Evolutionary conservation across 75 land plant species (phyloP).

Genomic region (Cryptomeria japonica): DNA sequence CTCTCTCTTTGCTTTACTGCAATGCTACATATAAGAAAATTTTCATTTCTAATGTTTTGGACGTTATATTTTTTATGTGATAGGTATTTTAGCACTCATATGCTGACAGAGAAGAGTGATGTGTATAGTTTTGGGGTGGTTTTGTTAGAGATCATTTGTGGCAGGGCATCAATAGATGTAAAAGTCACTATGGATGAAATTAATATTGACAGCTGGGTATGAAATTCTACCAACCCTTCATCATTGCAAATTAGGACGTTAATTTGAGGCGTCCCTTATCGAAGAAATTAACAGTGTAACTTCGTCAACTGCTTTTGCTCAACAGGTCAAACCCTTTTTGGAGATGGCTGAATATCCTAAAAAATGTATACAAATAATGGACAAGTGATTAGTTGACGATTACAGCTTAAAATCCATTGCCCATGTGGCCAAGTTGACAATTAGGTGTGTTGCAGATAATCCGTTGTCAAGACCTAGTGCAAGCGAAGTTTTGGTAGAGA

Average conservation of each 20-base stretch:
- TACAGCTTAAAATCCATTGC: background rate
- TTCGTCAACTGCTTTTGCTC: background rate
- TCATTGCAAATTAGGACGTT: too few relatives aligned
- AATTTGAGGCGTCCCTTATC: too few relatives aligned
- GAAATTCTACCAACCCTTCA: background rate
- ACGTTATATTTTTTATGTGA: background rate
- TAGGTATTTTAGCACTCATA: slow-evolving; percentile 9
- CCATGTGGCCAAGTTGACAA: background rate
- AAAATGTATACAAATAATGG: background rate
- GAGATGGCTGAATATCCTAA: background rate
- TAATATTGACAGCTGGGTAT: background rate
- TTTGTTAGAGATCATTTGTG: background rate
- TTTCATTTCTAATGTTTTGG: background rate
- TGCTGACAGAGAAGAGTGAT: slow-evolving; percentile 12
- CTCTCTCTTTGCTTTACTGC: background rate
- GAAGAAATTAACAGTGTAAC: too few relatives aligned
- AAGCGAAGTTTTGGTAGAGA: background rate
- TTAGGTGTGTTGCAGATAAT: background rate
- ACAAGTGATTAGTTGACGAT: background rate
- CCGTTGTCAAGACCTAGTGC: background rate
- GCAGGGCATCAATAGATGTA: background rate
- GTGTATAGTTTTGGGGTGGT: slow-evolving; percentile 22
- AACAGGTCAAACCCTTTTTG: background rate
- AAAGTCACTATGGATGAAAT: background rate
- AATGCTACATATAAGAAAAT: too few relatives aligned